Percentiles rank a stretch among this genome's conserved stretches.
These are phyloP conservation scores for Bretschneidera sinensis DNA, from an alignment of 345 rosid genomes.

Conservation along the genomic window DNA sequence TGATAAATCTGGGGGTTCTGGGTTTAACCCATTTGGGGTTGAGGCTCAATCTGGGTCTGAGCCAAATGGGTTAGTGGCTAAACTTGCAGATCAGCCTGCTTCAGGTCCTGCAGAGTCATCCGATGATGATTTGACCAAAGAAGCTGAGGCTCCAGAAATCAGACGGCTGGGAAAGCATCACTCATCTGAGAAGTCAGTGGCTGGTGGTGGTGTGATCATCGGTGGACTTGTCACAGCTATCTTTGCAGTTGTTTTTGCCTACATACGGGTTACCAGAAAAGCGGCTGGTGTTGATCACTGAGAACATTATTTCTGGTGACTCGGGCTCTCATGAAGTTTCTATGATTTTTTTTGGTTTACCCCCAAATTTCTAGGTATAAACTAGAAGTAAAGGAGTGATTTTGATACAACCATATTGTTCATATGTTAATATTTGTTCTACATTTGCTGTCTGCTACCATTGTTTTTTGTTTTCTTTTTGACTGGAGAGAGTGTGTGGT, in stretches of 20 bases:
- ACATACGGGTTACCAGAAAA: conserved; percentile 58
- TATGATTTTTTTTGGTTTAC: too few species aligned
- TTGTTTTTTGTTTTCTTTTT: too few species aligned
- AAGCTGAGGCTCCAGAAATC: conserved; percentile 24
- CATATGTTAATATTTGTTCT: too few species aligned
- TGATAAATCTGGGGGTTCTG: conserved; percentile 7
- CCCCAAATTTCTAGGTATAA: too few species aligned
- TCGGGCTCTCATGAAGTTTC: too few species aligned
- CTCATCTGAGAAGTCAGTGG: conserved; percentile 36
- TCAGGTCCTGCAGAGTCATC: conserved; percentile 10
- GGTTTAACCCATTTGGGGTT: conserved; percentile 9
- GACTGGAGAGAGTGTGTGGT: too few species aligned
- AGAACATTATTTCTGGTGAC: too few species aligned
- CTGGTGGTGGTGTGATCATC: conserved; percentile 62
- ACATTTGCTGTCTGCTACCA: too few species aligned
- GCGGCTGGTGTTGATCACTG: too few species aligned
- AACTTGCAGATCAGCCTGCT: conserved; percentile 21
- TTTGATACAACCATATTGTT: too few species aligned
- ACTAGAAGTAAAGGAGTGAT: too few species aligned
- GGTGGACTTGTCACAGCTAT: conserved; percentile 59
- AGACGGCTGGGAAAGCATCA: conserved; percentile 44
- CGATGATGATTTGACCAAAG: background rate
- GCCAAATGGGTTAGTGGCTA: conserved; percentile 4
- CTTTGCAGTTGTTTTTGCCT: conserved; percentile 58
- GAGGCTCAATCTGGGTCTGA: conserved; percentile 7